Percentiles rank a stretch among this genome's conserved stretches.
Conservation (phyloP, 208 protist genomes). For the Trypanosoma scelopori region DNA sequence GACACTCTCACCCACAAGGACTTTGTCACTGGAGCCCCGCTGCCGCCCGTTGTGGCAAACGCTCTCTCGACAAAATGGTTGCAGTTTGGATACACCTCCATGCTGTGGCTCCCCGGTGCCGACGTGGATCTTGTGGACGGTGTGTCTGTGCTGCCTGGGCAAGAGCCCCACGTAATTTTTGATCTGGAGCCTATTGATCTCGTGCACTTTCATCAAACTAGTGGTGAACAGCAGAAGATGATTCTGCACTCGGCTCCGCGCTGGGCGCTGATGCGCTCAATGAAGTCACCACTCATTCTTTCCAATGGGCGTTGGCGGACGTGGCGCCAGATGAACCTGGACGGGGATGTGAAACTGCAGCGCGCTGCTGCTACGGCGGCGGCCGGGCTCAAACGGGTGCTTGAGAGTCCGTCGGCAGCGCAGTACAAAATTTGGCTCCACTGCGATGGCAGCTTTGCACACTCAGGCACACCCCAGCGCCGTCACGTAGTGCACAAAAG, state of each 20-base stretch:
- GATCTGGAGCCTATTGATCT: slow-evolving; percentile 37
- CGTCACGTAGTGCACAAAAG: slow-evolving; percentile 8
- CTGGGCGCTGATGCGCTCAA: slow-evolving; percentile 37
- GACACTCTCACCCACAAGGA: slow-evolving; percentile 45
- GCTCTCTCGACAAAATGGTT: slow-evolving; percentile 73
- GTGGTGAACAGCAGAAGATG: slow-evolving; percentile 25
- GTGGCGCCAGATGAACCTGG: slow-evolving; percentile 20
- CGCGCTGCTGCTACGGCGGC: background rate
- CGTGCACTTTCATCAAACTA: slow-evolving; percentile 64
- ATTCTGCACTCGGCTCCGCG: slow-evolving; percentile 39
- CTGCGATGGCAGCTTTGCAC: background rate
- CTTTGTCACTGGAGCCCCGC: slow-evolving; percentile 28
- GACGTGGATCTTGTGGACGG: slow-evolving; percentile 1
- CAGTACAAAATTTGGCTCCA: slow-evolving; percentile 21
- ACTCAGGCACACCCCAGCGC: slow-evolving; percentile 1
- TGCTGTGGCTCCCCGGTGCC: slow-evolving; percentile 52
- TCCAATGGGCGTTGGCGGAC: slow-evolving; percentile 32
- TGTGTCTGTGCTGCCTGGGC: slow-evolving; percentile 9
- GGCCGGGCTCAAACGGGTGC: background rate
- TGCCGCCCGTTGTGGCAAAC: slow-evolving; percentile 37
- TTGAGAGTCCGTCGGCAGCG: background rate
- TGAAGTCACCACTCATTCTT: slow-evolving; percentile 41
- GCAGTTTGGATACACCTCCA: slow-evolving; percentile 74
- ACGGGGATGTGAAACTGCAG: slow-evolving; percentile 13
- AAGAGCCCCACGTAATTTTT: slow-evolving; percentile 42